These are phyloP conservation scores for Cytospora piceicola DNA, from an alignment of 2,329 filamentous ascomycete species.

Conservation along the genomic window DNA sequence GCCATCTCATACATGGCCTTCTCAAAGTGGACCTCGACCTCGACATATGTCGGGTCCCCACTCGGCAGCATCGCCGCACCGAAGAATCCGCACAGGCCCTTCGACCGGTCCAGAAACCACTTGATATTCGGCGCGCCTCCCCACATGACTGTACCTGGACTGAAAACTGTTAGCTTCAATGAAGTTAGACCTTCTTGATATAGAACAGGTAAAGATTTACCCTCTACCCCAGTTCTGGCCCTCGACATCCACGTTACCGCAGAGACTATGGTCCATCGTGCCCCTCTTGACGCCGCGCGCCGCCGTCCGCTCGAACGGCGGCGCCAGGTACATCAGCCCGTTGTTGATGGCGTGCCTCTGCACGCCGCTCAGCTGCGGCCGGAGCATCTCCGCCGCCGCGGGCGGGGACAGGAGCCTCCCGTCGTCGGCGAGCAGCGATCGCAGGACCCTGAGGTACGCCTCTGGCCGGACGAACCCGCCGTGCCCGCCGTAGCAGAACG, in stretches of 20 bases:
- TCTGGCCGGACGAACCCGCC: conserved; percentile 44
- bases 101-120: conserved; percentile 56
- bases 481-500: conserved; percentile 48
- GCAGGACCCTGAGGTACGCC: conserved; percentile 51
- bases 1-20: conserved; percentile 24
- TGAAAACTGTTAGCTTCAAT: no score
- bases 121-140: conserved; percentile 49
- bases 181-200: no score
- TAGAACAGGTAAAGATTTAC: no score
- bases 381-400: conserved; percentile 52
- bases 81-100: conserved; percentile 47
- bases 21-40: conserved; percentile 24
- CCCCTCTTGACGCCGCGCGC: conserved; percentile 25
- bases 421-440: conserved; percentile 53
- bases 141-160: conserved; percentile 49
- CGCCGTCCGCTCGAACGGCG: conserved; percentile 39
- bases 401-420: conserved; percentile 48
- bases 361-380: conserved; percentile 46
- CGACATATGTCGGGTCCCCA: conserved; percentile 22
- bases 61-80: conserved; percentile 23
- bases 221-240: conserved; percentile 50
- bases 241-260: conserved; percentile 46
- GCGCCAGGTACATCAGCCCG: conserved; percentile 39
- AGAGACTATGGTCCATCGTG: conserved; percentile 46
- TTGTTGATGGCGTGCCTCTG: conserved; percentile 36